Evolutionary conservation across 495 filamentous ascomycete species (phyloP), one percentile per base, ranked within the genome.

Genomic region (Stereocaulon alpinum): DNA sequence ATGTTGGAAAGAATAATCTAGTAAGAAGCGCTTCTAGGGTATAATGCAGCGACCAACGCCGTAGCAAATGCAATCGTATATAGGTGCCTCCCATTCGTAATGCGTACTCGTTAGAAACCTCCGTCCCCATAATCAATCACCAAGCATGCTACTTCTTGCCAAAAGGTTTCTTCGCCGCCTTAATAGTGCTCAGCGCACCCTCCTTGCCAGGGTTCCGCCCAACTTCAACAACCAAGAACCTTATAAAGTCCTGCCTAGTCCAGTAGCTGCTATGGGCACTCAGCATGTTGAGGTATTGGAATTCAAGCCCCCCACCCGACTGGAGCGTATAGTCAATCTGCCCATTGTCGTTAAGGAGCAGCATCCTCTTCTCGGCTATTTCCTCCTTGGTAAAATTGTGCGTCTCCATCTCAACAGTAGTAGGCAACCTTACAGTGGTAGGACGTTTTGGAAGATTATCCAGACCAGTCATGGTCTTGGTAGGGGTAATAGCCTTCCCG

Each of bases 221-320:
- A 64, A 92, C 82, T 72, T 98, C 93, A 42, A 89, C 71, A 20
- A 95, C 92, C 55, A 96, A 67, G 67, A 97, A 84, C 41, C 91
- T 73, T 27, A 93, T 83, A 71, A 97, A 88, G 68, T 97, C 93
- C 58, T 79, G 77, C 63, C 85, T 82, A 11, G 80, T 80, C 93
- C 93, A 97, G 66, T 98, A 98, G 61, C 86, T 89, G 59, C 87
- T 90, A 71, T 98, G 93, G n/a, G 93, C 93, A 58, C 89, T 87
- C 60, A 98, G 71, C 92, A 98, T 98, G 63, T 94, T 96, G 4
- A 96, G 70, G 69, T 98, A 98, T 75, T 96, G 91, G 55, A 96
- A 88, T 71, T 94, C 91, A 30, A 97, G 80, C 0, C 92, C 89
- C 22, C 86, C 82, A 0, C 88, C 87, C 45, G 87, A 87, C 45